phyloP scores from a whole-genome alignment of 495 filamentous ascomycete species.

The Daldinia concentrica region DNA sequence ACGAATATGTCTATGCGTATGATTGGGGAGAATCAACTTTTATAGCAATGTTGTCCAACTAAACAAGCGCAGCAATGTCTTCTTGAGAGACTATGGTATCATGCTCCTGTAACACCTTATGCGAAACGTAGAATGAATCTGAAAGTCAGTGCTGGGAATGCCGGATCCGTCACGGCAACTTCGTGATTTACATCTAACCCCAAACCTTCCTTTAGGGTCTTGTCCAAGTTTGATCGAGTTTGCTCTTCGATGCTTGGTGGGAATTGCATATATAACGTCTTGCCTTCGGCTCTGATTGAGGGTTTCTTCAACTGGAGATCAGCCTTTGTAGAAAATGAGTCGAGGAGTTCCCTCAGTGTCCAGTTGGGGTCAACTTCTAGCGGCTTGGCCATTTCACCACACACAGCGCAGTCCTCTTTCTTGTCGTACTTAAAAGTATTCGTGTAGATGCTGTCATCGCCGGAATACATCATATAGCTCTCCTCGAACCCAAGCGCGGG shows the following conservation, averaged over 20 bases:
- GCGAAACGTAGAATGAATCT: constrained; percentile 68
- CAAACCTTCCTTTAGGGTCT: constrained; percentile 66
- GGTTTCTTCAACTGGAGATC: constrained; percentile 92
- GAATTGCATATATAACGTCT: constrained; percentile 88
- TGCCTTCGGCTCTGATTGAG: constrained; percentile 80
- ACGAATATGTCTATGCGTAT: neutral
- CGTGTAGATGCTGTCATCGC: constrained; percentile 93
- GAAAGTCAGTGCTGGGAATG: constrained; percentile 76
- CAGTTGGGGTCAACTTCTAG: constrained; percentile 73
- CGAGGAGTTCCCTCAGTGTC: constrained; percentile 87
- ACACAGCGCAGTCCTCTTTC: constrained; percentile 94
- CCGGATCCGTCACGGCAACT: constrained; percentile 83
- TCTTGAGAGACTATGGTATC: constrained; percentile 29
- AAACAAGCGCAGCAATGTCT: neutral
- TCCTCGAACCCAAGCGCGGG: constrained; percentile 73
- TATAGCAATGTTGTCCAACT: neutral
- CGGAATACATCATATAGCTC: constrained; percentile 99
- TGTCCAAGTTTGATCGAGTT: constrained; percentile 81
- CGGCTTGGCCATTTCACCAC: constrained; percentile 79
- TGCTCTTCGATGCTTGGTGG: constrained; percentile 82
- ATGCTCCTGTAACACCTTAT: constrained; percentile 26
- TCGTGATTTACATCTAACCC: constrained; percentile 59
- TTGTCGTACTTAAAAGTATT: constrained; percentile 94
- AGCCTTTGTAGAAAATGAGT: constrained; percentile 80
- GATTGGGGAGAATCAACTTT: neutral